These are phyloP conservation scores for Spatholobus suberectus DNA, from an alignment of 306 rosid genomes.

Conservation along the genomic window DNA sequence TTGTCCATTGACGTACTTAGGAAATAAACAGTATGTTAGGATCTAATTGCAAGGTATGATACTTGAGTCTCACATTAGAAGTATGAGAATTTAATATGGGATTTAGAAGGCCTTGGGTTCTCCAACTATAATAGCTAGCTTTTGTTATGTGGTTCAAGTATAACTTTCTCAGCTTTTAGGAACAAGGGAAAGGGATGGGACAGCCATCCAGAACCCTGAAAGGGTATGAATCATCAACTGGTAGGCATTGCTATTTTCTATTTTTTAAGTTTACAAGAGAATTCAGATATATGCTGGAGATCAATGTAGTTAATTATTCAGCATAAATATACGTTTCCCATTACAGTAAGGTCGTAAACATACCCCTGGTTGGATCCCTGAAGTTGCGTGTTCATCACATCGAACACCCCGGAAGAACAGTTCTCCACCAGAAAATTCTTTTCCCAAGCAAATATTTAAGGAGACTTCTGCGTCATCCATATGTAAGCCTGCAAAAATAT, in stretches of 20 bases:
- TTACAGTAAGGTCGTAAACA: conserved; percentile 25
- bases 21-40: background rate
- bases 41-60: background rate
- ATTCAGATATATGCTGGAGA: conserved; percentile 15
- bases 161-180: background rate
- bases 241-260: background rate
- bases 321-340: background rate
- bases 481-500: conserved; percentile 78
- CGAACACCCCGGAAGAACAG: conserved; percentile 92
- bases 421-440: conserved; percentile 83
- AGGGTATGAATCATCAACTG: background rate
- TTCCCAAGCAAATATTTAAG: conserved; percentile 92
- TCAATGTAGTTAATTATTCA: conserved; percentile 5
- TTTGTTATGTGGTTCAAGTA: background rate
- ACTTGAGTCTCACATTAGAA: background rate
- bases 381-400: conserved; percentile 86
- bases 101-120: background rate
- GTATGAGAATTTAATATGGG: background rate
- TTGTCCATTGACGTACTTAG: conserved; percentile 5
- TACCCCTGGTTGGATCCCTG: conserved; percentile 75
- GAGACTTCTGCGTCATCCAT: conserved; percentile 96
- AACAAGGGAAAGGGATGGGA: background rate
- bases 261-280: background rate
- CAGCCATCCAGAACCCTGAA: background rate
- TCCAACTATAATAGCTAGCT: background rate